Evolutionary conservation across 257 asterid genomes (phyloP).

Genomic region (Ehretia macrophylla): DNA sequence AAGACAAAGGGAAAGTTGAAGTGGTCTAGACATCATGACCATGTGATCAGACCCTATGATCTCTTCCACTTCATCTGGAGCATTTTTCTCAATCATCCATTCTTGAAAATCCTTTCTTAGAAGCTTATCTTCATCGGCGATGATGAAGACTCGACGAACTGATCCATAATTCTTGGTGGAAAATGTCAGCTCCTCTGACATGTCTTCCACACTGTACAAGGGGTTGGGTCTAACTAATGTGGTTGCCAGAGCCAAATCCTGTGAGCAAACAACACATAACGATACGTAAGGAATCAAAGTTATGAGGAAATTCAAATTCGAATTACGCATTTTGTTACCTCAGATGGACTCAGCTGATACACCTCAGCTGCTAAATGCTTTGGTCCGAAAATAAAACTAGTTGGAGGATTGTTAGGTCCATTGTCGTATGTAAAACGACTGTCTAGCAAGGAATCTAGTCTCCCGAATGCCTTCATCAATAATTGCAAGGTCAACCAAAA

Average conservation of each 20-base stretch:
- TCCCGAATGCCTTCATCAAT: too few species aligned
- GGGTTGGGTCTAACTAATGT: slow-evolving; percentile 18
- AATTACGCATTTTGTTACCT: too few species aligned
- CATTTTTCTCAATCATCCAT: slow-evolving; percentile 30
- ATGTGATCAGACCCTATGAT: slow-evolving; percentile 39
- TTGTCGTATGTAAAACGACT: slow-evolving; percentile 3
- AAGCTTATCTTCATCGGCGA: slow-evolving; percentile 22
- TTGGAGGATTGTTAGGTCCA: slow-evolving; percentile 27
- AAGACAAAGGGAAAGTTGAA: slow-evolving; percentile 13
- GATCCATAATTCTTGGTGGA: slow-evolving; percentile 17
- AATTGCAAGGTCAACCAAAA: too few species aligned
- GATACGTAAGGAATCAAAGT: not conserved
- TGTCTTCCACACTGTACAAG: slow-evolving; percentile 10
- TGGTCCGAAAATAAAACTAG: slow-evolving; percentile 16
- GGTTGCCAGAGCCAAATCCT: slow-evolving; percentile 35
- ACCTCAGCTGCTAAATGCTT: slow-evolving; percentile 6
- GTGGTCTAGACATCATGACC: slow-evolving; percentile 36
- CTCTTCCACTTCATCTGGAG: slow-evolving; percentile 27
- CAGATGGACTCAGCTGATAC: slow-evolving; percentile 24
- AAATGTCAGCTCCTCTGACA: slow-evolving; percentile 12
- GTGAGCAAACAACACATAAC: not conserved
- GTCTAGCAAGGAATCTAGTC: slow-evolving; percentile 4
- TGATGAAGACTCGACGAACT: slow-evolving; percentile 23
- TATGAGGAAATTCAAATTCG: not conserved
- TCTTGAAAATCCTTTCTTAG: slow-evolving; percentile 12